phyloP scores from a whole-genome alignment of 106 monocot species.

The Dendrobium catenatum region DNA sequence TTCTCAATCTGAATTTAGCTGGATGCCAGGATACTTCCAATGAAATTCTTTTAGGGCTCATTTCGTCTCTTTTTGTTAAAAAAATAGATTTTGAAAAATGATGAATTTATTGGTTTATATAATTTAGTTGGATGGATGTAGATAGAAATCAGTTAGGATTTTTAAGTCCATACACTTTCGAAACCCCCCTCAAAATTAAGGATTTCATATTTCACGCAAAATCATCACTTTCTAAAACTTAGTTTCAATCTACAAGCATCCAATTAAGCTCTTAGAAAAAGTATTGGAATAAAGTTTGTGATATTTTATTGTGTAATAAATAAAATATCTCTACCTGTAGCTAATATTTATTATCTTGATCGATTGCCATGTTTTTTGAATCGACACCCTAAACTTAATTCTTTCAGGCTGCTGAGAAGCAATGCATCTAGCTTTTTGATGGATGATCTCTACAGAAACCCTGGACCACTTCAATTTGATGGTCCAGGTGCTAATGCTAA shows the following conservation, averaged over 20 bases:
- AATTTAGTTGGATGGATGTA: too few relatives aligned
- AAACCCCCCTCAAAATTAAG: too few relatives aligned
- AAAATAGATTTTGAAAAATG: neutral
- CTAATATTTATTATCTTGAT: neutral
- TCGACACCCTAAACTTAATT: neutral
- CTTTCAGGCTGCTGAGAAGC: slow-evolving; percentile 64
- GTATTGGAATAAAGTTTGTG: neutral
- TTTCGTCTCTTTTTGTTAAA: neutral
- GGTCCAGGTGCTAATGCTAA: slow-evolving; percentile 78
- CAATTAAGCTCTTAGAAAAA: neutral
- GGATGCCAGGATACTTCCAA: neutral
- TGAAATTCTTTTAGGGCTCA: neutral
- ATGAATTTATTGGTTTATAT: too few relatives aligned
- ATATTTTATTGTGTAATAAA: too few relatives aligned
- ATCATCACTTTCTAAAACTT: neutral
- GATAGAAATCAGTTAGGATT: too few relatives aligned
- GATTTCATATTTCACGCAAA: too few relatives aligned
- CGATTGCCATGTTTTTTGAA: neutral
- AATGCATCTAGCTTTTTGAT: slow-evolving; percentile 58
- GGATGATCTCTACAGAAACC: slow-evolving; percentile 87
- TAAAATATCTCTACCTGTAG: too few relatives aligned
- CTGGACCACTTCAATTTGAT: slow-evolving; percentile 86
- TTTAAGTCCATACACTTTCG: too few relatives aligned
- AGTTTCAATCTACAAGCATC: neutral
- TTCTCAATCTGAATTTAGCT: neutral